Conservation (phyloP, 306 rosid species). For the Cucumis hystrix region DNA sequence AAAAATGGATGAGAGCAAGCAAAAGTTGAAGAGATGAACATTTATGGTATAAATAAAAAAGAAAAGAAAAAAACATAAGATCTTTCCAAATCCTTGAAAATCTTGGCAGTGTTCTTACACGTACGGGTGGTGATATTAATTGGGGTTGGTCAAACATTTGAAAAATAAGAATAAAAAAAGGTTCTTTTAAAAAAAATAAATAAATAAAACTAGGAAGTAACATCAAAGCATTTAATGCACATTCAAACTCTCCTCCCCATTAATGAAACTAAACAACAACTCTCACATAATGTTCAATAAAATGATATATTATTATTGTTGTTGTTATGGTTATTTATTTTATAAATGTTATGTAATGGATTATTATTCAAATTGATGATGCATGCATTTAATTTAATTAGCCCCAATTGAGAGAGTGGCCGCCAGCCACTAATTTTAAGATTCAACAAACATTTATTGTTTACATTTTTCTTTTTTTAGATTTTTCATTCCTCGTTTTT, state of each 20-base stretch:
- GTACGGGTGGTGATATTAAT: conserved; percentile 3
- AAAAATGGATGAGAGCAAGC: too few species aligned
- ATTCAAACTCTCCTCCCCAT: background rate
- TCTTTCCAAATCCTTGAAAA: background rate
- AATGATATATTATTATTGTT: background rate
- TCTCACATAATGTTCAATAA: background rate
- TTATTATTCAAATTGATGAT: background rate
- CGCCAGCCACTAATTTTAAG: background rate
- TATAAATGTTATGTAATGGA: background rate
- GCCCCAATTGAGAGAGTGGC: background rate
- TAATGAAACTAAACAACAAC: background rate
- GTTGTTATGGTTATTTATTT: background rate
- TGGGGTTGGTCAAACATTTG: conserved; percentile 4
- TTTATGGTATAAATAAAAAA: background rate
- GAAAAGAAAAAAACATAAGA: background rate
- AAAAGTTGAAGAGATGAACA: background rate
- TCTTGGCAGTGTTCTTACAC: background rate
- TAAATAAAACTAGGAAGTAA: background rate
- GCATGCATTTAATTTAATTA: background rate
- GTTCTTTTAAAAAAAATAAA: too few species aligned
- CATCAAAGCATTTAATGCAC: conserved; percentile 1
- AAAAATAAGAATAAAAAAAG: background rate
- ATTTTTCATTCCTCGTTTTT: background rate
- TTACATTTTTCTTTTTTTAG: background rate
- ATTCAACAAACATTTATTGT: background rate